Evolutionary conservation across 108 stramenopile species (phyloP), one percentile per base, ranked within the genome.

Genomic region (Epithemia pelagica): DNA sequence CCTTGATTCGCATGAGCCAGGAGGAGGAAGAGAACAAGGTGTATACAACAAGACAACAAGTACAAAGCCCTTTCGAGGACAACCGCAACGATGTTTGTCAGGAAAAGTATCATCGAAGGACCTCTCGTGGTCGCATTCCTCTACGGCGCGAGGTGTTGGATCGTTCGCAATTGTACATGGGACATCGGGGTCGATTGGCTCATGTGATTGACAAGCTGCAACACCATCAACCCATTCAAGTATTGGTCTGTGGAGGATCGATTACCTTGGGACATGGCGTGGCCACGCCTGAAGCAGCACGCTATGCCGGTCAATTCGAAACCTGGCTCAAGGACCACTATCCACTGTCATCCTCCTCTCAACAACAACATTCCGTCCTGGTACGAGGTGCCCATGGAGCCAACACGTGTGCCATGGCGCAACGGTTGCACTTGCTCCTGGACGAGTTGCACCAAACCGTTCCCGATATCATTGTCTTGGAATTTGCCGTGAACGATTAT

Each of bases 401-500:
- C 20, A 81, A 85, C 54, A 80, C 73, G 67, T 85, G 84, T 61
- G 63, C 70, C 2, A 70, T 85, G 79, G 84, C 78, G 0, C 82
- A 85, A 60, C 70, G 84, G 3, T 55, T 85, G 21, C 80, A 77
- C 30, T 32, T 73, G 10, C 58, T 85, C 32, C 66, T 82, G 52
- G 70, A 76, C 21, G 81, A 82, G 62, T 75, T 85, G 0, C 75
- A 73, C 23, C 70, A 61, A 0, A 29, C 62, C 28, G 67, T 69
- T 32, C 75, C 78, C 0, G 84, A 85, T 68, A 52, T 85, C 52
- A 70, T 85, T 24, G 25, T 85, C 8, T 59, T 85, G 0, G 84
- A 85, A 61, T 85, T 82, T 61, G 81, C 75, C 24, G 84, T 85
- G 19, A 85, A 85, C 29, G 84, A 85, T 62, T 83, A 86, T 52